Conservation (phyloP, 768 basidiomycete genomes). For the Chalciporus piperatus region DNA sequence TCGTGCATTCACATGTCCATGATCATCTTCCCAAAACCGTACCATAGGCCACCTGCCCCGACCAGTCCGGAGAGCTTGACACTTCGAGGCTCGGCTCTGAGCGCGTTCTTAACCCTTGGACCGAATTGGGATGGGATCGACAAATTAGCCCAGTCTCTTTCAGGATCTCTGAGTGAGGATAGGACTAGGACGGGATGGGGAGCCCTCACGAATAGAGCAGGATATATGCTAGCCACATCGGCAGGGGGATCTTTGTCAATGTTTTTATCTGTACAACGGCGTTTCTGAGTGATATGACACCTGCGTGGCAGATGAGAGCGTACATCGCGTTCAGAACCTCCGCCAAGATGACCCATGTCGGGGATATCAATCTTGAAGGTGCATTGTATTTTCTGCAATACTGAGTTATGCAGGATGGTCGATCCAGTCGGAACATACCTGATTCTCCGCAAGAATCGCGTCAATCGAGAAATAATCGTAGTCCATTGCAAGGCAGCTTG, state of each 20-base stretch:
- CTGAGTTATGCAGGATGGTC: background rate
- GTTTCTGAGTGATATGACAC: slow-evolving; percentile 7
- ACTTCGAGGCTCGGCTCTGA: slow-evolving; percentile 84
- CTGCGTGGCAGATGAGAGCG: slow-evolving; percentile 23
- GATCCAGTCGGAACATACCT: slow-evolving; percentile 42
- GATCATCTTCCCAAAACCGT: slow-evolving; percentile 85
- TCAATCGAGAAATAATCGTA: slow-evolving; percentile 92
- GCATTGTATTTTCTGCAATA: slow-evolving; percentile 81
- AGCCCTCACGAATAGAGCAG: slow-evolving; percentile 69
- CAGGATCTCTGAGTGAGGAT: slow-evolving; percentile 1
- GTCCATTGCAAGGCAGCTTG: slow-evolving; percentile 56
- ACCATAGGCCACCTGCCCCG: slow-evolving; percentile 88
- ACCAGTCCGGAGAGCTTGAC: slow-evolving; percentile 82
- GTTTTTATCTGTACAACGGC: slow-evolving; percentile 60
- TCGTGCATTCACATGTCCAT: slow-evolving; percentile 64
- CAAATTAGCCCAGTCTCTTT: slow-evolving; percentile 87
- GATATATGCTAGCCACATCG: slow-evolving; percentile 89
- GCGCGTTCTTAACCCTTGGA: slow-evolving; percentile 74
- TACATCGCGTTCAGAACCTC: slow-evolving; percentile 82
- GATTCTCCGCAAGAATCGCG: slow-evolving; percentile 88
- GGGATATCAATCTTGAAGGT: slow-evolving; percentile 85
- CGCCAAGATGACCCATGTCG: slow-evolving; percentile 86
- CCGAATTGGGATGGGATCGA: slow-evolving; percentile 78
- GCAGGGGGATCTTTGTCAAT: slow-evolving; percentile 74
- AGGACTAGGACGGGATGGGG: background rate